These are phyloP conservation scores for Sporothrix humicola DNA, from an alignment of 2,329 filamentous ascomycete genomes.

Conservation along the genomic window DNA sequence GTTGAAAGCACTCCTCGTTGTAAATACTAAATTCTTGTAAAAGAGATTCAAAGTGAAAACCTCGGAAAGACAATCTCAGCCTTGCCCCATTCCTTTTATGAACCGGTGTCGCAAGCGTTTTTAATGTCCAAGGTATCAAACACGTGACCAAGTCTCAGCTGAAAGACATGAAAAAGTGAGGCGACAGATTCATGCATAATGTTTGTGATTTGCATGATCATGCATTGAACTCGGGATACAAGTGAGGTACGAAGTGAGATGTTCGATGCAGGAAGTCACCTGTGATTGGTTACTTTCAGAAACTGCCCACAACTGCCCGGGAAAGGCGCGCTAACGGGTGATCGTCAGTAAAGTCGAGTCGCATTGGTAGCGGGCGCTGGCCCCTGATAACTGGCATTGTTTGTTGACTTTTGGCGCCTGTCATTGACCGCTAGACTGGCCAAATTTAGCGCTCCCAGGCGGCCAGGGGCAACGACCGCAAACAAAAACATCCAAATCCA, in stretches of 20 bases:
- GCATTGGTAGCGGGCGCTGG: background rate
- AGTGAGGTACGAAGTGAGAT: too few species aligned
- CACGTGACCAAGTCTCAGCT: background rate
- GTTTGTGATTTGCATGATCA: background rate
- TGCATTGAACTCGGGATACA: background rate
- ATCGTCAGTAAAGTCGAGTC: background rate
- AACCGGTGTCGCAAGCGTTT: background rate
- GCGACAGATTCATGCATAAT: background rate
- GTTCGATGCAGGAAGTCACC: too few species aligned
- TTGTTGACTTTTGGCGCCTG: background rate
- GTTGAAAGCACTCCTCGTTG: background rate
- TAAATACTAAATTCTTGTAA: background rate
- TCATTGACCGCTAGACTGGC: background rate
- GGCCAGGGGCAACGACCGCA: background rate
- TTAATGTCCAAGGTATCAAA: background rate
- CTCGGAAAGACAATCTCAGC: constrained; percentile 15
- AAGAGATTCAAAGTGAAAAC: constrained; percentile 11
- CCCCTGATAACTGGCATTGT: background rate
- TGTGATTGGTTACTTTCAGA: background rate
- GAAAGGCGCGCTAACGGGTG: constrained; percentile 23
- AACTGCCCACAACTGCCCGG: background rate
- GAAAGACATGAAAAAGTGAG: background rate
- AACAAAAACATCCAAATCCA: constrained; percentile 20
- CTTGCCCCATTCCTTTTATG: background rate
- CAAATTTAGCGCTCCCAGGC: background rate